Evolutionary conservation across 495 filamentous ascomycete species (phyloP).

Genomic region (Sabuloglossum arenarium): DNA sequence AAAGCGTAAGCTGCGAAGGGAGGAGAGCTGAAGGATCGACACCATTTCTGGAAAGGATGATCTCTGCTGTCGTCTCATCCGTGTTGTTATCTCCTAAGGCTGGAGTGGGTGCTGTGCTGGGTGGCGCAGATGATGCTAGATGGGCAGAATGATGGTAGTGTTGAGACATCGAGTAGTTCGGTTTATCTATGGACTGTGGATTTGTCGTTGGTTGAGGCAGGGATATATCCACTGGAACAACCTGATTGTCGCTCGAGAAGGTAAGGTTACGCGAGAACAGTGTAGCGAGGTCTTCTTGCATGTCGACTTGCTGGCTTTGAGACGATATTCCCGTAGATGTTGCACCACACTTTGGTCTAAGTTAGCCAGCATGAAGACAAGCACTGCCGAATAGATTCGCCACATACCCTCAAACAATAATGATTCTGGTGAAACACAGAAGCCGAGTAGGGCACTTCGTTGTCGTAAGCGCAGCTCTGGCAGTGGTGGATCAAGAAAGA

Average conservation of each 20-base stretch:
- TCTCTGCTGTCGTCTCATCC: slow-evolving; percentile 23
- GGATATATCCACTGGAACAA: slow-evolving; percentile 7
- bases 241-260: no score
- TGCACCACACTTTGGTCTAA: background rate
- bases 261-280: slow-evolving; percentile 46
- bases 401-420: background rate
- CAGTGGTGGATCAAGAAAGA: slow-evolving; percentile 3
- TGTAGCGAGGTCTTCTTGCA: slow-evolving; percentile 43
- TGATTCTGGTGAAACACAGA: background rate
- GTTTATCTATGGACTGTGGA: slow-evolving; percentile 10
- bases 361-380: background rate
- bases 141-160: slow-evolving; percentile 61
- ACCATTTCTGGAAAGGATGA: slow-evolving; percentile 26
- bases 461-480: slow-evolving; percentile 1
- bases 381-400: background rate
- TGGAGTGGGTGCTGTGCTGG: background rate
- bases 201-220: slow-evolving; percentile 15
- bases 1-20: slow-evolving; percentile 35
- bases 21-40: slow-evolving; percentile 33
- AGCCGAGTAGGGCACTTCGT: background rate
- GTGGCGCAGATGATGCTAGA: slow-evolving; percentile 11
- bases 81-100: slow-evolving; percentile 10
- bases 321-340: background rate
- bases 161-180: slow-evolving; percentile 46
- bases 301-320: background rate